phyloP scores from a whole-genome alignment of 139 green algal species.

The Chlamydomonas sp. region DNA sequence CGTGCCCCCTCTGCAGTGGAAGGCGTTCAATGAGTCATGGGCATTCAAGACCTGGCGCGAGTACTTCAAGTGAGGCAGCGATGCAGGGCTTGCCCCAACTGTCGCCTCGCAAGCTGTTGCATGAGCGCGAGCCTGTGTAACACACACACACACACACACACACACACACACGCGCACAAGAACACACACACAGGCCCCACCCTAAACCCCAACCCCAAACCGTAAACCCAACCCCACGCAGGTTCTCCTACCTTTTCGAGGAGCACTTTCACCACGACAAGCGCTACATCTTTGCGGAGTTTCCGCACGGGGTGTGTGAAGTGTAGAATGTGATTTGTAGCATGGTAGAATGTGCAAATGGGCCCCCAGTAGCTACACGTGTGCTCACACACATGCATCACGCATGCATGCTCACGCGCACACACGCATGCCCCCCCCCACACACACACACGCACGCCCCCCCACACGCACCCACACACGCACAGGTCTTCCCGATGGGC shows the following conservation, averaged over 20 bases:
- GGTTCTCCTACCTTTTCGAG: conserved; percentile 25
- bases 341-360: background rate
- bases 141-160: background rate
- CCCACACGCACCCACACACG: background rate
- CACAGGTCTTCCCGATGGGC: conserved; percentile 37
- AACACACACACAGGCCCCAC: background rate
- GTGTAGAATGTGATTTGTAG: background rate
- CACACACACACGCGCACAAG: background rate
- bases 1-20: conserved; percentile 18
- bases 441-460: background rate
- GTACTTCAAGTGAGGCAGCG: conserved; percentile 26
- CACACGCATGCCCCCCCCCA: no score
- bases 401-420: background rate
- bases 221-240: background rate
- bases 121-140: background rate
- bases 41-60: conserved; percentile 36
- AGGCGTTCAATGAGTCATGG: conserved; percentile 24
- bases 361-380: background rate
- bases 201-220: no score
- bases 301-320: conserved; percentile 1
- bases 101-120: background rate
- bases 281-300: conserved; percentile 30
- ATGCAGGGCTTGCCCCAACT: background rate
- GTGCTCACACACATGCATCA: background rate
- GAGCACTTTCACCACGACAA: conserved; percentile 32